These are phyloP conservation scores for Phytophthora aleatoria DNA, from an alignment of 352 stramenopile species.

Conservation along the genomic window DNA sequence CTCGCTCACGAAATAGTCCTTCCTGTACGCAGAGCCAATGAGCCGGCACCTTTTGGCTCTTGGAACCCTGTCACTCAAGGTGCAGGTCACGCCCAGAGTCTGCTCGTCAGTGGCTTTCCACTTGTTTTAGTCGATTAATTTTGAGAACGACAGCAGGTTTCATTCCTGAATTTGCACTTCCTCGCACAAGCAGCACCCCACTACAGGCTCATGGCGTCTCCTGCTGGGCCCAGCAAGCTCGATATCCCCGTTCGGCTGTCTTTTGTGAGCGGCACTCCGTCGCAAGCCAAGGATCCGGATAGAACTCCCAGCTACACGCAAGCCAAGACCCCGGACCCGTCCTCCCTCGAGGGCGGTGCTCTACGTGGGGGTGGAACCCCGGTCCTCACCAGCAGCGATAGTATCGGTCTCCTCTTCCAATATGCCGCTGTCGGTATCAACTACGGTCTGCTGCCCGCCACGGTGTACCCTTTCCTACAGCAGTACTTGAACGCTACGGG, in stretches of 20 bases:
- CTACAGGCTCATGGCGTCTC: slow-evolving; percentile 16
- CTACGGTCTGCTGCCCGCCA: not conserved
- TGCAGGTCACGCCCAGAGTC: not conserved
- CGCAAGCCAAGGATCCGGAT: slow-evolving; percentile 26
- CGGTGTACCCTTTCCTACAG: not conserved
- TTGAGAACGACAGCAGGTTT: slow-evolving; percentile 6
- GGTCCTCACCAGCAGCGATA: not conserved
- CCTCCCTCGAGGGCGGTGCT: not conserved
- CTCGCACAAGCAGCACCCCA: not conserved
- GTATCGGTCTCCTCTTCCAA: not conserved
- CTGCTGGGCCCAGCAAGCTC: slow-evolving; percentile 21
- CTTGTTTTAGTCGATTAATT: slow-evolving; percentile 8
- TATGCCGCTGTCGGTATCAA: not conserved
- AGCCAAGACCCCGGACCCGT: not conserved
- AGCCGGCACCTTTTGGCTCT: not conserved
- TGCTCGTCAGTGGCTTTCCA: slow-evolving; percentile 4
- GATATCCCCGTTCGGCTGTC: slow-evolving; percentile 35
- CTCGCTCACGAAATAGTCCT: slow-evolving; percentile 1
- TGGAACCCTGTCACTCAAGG: not conserved
- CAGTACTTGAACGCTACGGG: not conserved
- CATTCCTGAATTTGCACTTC: slow-evolving; percentile 30
- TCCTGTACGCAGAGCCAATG: slow-evolving; percentile 3
- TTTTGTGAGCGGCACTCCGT: slow-evolving; percentile 38
- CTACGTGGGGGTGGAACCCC: not conserved
- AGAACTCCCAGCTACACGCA: not conserved